Evolutionary conservation across 306 rosid genomes (phyloP).

Genomic region (Purshia tridentata): DNA sequence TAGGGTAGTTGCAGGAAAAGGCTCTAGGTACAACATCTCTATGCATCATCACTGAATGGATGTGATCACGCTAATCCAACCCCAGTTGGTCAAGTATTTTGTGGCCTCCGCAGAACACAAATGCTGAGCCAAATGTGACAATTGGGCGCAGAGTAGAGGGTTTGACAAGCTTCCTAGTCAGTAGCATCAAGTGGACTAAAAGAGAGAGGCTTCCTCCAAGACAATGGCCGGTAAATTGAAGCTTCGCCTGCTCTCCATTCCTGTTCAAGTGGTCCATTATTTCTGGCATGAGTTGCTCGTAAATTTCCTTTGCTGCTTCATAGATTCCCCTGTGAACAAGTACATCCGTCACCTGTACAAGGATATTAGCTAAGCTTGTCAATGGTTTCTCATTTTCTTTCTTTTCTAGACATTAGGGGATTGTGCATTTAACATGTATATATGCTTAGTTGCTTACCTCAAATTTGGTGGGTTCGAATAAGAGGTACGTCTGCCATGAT

Average conservation of each 20-base stretch:
- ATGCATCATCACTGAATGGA: conserved; percentile 70
- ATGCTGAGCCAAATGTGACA: conserved; percentile 82
- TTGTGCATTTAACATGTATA: not conserved
- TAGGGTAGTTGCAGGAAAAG: conserved; percentile 80
- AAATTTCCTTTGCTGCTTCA: conserved; percentile 86
- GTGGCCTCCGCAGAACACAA: conserved; percentile 79
- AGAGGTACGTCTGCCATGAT: conserved; percentile 90
- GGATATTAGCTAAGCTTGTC: not conserved
- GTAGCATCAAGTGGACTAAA: conserved; percentile 75
- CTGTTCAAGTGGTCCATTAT: conserved; percentile 58
- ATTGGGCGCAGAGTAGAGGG: conserved; percentile 62
- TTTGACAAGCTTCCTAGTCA: conserved; percentile 51
- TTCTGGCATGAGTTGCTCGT: conserved; percentile 70
- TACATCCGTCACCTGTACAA: conserved; percentile 58
- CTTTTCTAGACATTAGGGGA: not conserved
- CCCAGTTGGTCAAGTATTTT: conserved; percentile 52
- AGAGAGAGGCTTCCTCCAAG: conserved; percentile 90
- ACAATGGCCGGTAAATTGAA: conserved; percentile 89
- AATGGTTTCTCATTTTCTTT: conserved; percentile 17
- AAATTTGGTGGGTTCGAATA: conserved; percentile 81
- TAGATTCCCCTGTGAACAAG: conserved; percentile 89
- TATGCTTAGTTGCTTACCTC: conserved; percentile 69
- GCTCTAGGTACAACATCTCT: conserved; percentile 95
- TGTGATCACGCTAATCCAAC: conserved; percentile 51
- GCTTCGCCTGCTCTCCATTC: conserved; percentile 69